Evolutionary conservation across 768 basidiomycete genomes (phyloP).

Genomic region (Kwoniella dejecticola): DNA sequence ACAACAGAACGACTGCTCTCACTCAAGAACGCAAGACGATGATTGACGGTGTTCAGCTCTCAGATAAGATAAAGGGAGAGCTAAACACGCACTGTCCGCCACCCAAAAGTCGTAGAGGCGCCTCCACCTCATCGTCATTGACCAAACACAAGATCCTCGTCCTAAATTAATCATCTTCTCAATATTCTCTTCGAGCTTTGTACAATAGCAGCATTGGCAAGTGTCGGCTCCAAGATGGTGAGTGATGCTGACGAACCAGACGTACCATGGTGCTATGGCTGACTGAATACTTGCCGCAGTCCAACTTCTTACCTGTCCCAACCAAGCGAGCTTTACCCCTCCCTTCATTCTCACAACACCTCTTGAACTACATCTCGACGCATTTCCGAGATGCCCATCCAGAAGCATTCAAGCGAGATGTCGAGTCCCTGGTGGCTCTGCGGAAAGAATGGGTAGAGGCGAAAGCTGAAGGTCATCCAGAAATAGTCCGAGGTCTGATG

Average conservation of each 20-base stretch:
- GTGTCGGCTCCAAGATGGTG: slow-evolving; percentile 4
- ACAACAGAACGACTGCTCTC: too few relatives aligned
- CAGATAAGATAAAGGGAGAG: not conserved
- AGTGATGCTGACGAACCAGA: not conserved
- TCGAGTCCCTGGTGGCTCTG: slow-evolving; percentile 69
- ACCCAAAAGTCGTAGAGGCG: too few relatives aligned
- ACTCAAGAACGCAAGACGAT: too few relatives aligned
- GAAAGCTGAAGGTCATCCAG: slow-evolving; percentile 59
- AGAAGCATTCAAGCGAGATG: slow-evolving; percentile 78
- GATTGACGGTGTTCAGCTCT: too few relatives aligned
- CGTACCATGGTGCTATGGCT: not conserved
- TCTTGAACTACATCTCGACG: slow-evolving; percentile 68
- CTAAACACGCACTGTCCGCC: too few relatives aligned
- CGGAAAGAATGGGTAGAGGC: slow-evolving; percentile 66
- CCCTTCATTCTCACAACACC: slow-evolving; percentile 45
- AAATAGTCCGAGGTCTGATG: slow-evolving; percentile 57
- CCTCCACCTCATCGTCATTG: too few relatives aligned
- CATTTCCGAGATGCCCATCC: slow-evolving; percentile 73
- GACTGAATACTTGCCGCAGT: slow-evolving; percentile 28
- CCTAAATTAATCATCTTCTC: too few relatives aligned
- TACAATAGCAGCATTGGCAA: too few relatives aligned
- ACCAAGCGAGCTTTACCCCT: slow-evolving; percentile 49
- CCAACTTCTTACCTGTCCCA: slow-evolving; percentile 54
- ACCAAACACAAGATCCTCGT: too few relatives aligned
- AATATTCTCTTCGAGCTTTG: too few relatives aligned